Evolutionary conservation across 2,329 filamentous ascomycete species (phyloP), one percentile per base, ranked within the genome.

Genomic region (Lecanicillium sp.): DNA sequence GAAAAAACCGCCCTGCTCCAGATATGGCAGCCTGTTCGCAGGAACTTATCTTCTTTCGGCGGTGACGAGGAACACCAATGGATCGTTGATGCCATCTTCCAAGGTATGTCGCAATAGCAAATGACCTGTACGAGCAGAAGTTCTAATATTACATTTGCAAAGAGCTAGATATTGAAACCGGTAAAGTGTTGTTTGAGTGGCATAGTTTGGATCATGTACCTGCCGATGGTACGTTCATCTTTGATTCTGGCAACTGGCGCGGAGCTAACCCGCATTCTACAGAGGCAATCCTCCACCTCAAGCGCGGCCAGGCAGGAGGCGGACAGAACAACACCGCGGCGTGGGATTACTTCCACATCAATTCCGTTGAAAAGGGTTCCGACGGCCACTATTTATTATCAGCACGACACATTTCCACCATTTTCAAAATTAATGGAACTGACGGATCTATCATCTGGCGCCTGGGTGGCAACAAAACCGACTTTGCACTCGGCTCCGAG

Each of bases 41-140:
- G 52, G 6, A 60, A 73, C 31, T 51, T 75, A 22, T 59, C 56
- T 4, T 46, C 54, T 1, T 75, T 60, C 54, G 71, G 71, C 17
- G 69, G 55, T 4, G 62, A 56, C 33, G 45, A 59, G 0, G 63
- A 69, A 43, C 69, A 75, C 48, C 65, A 72, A 42, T 76, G 72
- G 72, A 72, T 76, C 48, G 69, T 74, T 3, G 64, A 75, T 53
- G 66, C 65, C 3, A 68, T 68, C 18, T 64, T 76, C 40, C 72
- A 76, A 55, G 70, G 70, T 72, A 46, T 5, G 52, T 59, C 14
- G 55, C 59, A 34, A 59, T n/a, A 17, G 4, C 22, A 17, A 15
- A 12, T 20, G 28, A 3, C n/a, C 27, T 4, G 7, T 14, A 29
- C 28, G 29, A 15, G 17, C n/a, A n/a, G n/a, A n/a, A n/a, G n/a